Percentiles rank a stretch among this genome's conserved stretches.
Conservation (phyloP, 345 rosid species). For the Lepidium africanum region DNA sequence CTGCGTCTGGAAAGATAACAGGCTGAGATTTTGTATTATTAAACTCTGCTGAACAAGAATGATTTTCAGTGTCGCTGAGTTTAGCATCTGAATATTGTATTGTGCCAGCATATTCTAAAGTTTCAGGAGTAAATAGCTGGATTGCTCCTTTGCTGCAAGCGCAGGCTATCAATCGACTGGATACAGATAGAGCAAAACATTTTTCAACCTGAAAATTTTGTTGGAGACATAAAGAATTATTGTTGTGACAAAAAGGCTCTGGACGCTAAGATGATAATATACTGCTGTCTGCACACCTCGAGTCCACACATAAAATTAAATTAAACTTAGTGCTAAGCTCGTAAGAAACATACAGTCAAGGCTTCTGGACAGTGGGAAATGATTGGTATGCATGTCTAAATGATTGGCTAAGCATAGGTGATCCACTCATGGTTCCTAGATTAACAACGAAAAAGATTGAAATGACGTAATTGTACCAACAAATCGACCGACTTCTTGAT, state of each 20-base stretch:
- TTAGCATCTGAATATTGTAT: constrained; percentile 46
- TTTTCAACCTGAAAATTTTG: constrained; percentile 55
- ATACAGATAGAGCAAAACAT: constrained; percentile 62
- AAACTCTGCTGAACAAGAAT: constrained; percentile 1
- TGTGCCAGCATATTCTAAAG: constrained; percentile 41
- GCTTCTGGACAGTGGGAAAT: neutral
- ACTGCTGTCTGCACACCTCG: neutral
- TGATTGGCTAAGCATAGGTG: neutral
- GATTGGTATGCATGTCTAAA: neutral
- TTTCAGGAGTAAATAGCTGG: constrained; percentile 37
- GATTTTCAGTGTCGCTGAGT: constrained; percentile 25
- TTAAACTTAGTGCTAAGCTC: neutral
- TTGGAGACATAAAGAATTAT: neutral
- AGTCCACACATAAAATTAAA: neutral
- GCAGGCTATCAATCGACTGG: constrained; percentile 64
- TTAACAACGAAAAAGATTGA: neutral
- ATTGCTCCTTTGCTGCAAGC: constrained; percentile 68
- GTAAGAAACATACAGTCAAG: neutral
- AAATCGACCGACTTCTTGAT: constrained; percentile 48
- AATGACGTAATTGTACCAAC: constrained; percentile 36
- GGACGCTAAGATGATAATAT: neutral
- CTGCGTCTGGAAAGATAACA: constrained; percentile 46
- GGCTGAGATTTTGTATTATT: constrained; percentile 23
- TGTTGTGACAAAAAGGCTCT: neutral
- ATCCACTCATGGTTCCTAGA: neutral